Conservation (phyloP, 1,139 yeast species). For the Nadsonia starkeyi-henricii region DNA sequence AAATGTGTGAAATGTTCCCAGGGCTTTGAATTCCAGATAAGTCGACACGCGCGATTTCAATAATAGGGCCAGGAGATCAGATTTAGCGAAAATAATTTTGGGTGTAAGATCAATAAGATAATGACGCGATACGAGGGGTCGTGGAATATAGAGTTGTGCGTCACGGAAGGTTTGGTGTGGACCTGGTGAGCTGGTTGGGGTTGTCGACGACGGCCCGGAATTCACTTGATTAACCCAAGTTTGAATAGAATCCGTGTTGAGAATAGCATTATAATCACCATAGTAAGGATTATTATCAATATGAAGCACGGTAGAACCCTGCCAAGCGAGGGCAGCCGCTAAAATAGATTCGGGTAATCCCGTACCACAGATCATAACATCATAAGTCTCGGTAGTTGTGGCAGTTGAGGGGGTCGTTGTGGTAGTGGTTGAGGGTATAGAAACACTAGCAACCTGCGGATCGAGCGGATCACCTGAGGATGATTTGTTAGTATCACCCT, state of each 20-base stretch:
- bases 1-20: slow-evolving; percentile 78
- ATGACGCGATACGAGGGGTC: slow-evolving; percentile 43
- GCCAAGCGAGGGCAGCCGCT: slow-evolving; percentile 95
- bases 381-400: slow-evolving; percentile 34
- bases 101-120: slow-evolving; percentile 89
- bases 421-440: slow-evolving; percentile 21
- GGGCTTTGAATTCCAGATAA: slow-evolving; percentile 82
- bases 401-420: neutral
- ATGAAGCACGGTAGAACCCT: slow-evolving; percentile 81
- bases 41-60: slow-evolving; percentile 77
- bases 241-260: slow-evolving; percentile 73
- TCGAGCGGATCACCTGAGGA: neutral
- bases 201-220: slow-evolving; percentile 2
- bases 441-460: slow-evolving; percentile 7
- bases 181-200: neutral
- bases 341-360: slow-evolving; percentile 78
- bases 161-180: slow-evolving; percentile 15
- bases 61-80: slow-evolving; percentile 66
- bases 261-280: slow-evolving; percentile 78
- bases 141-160: slow-evolving; percentile 48
- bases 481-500: neutral
- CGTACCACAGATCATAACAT: slow-evolving; percentile 83
- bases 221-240: slow-evolving; percentile 62
- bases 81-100: slow-evolving; percentile 72
- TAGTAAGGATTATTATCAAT: slow-evolving; percentile 72